Base-by-base conservation (phyloP, 208 protist species). In the Novymonas esmeraldas region DNA sequence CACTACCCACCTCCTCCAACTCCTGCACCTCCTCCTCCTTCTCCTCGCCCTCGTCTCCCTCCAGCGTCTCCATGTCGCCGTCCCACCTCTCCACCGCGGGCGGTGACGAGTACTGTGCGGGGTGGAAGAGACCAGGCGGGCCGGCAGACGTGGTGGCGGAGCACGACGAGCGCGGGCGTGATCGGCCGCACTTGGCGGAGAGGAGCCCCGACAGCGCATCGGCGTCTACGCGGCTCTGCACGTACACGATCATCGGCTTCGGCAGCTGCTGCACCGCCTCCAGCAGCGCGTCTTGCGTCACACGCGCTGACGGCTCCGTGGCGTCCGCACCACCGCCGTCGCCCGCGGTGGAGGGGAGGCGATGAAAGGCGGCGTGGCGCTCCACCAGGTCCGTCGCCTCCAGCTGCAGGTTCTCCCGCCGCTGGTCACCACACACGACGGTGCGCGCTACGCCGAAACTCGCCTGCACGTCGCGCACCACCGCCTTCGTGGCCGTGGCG, bases 191-290 rank as follows among this genome's bases (percentile, higher is more conserved):
- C 24, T 89, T 85, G 7, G 77, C 65, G 34, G 61, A 46, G 13
- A 96, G 72, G 48, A 82, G 76, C 13, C 55, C 74, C 11, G 86
- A 75, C 3, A 96, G 38, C 29, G 92, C 85, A 45, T 96, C 91
- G 0, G 88, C 89, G 54, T 94, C 91, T 2, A 71, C 78, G n/a
- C 89, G 79, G 29, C 73, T 90, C 26, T 90, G 84, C 16, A 96
- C 91, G 66, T 96, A 96, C 28, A 96, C 73, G 33, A 96, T 69
- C 79, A 96, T 89, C n/a, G 91, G 91, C 52, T 89, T 90, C 1
- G 88, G 91, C 36, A 96, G 56, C 56, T 80, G 56, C 49, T 72
- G 45, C 34, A 93, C 87, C 13, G 87, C 72, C 44, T 89, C 65
- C 36, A 91, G 34, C 18, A 96, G 54, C 9, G 81, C 78, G 22